Evolutionary conservation across 2,329 filamentous ascomycete genomes (phyloP).

Genomic region (Cladophialophora carrionii): DNA sequence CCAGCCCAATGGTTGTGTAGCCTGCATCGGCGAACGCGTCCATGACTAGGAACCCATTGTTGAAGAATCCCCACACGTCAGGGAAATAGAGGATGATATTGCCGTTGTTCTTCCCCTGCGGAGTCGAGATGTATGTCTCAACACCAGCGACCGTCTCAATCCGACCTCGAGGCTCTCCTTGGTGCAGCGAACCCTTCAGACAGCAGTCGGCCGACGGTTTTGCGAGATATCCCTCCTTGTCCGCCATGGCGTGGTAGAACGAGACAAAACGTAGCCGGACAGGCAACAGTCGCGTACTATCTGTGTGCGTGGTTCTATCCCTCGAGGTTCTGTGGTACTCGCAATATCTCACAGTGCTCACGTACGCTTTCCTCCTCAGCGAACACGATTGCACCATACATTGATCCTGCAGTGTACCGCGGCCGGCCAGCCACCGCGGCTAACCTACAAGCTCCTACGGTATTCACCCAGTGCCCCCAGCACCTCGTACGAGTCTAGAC

Average conservation of each 20-base stretch:
- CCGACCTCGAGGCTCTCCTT: slow-evolving; percentile 46
- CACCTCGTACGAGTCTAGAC: background rate
- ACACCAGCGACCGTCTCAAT: slow-evolving; percentile 44
- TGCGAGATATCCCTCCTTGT: slow-evolving; percentile 26
- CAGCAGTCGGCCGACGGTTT: slow-evolving; percentile 43
- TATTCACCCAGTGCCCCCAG: background rate
- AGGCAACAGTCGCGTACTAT: background rate
- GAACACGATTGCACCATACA: background rate
- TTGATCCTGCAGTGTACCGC: background rate
- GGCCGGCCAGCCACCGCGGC: background rate
- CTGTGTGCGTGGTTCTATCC: background rate
- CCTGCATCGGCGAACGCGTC: slow-evolving; percentile 53
- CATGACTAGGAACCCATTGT: slow-evolving; percentile 52
- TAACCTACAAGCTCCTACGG: background rate
- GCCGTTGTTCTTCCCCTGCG: slow-evolving; percentile 45
- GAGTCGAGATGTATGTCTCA: slow-evolving; percentile 47
- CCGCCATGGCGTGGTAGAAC: slow-evolving; percentile 14
- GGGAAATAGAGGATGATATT: slow-evolving; percentile 53
- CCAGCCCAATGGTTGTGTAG: slow-evolving; percentile 50
- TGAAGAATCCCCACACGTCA: slow-evolving; percentile 52
- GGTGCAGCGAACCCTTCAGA: slow-evolving; percentile 47
- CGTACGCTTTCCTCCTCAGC: background rate
- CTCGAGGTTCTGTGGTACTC: background rate
- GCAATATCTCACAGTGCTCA: background rate
- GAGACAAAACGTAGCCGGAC: background rate